Evolutionary conservation across 1,284 basidiomycete species (phyloP), one percentile per base, ranked within the genome.

Genomic region (Ganoderma lingzhi): DNA sequence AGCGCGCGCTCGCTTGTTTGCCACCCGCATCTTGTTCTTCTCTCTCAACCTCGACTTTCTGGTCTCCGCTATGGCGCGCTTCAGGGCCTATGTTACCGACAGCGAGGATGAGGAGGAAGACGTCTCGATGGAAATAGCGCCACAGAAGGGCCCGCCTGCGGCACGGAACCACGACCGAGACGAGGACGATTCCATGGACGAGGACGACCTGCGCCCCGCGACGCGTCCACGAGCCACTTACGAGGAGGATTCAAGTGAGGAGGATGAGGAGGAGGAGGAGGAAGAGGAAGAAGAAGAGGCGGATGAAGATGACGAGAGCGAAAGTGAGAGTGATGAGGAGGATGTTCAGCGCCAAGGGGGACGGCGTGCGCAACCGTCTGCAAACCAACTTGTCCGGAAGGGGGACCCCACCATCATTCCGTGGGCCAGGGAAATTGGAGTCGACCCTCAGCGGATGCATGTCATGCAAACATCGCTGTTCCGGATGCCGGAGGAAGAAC

Each of bases 391-490:
- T 9, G 10, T 23, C 10, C n/a, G 39, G 14, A 66, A 32, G n/a
- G 72, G 39, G 10, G 76, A 80, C 58, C 72, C 78, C 4, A 75
- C 73, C 4, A 73, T 81, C 23, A 84, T 86, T 67, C 87, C 92
- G 51, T 91, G 92, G 89, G 87, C 90, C 6, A 85, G 90, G 67
- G 88, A 88, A 64, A 80, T 93, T 44, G 92, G 93, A 6, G 82
- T 95, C 15, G 93, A 96, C 77, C 85, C 91, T 56, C 92, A 93
- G 78, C 93, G 92, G 79, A 88, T 97, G 83, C 92, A 95, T 75
- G 93, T 96, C 67, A 97, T 97, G 96, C 96, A 97, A 78, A 89
- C 93, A 0, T 92, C 93, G 32, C 84, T 97, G 67, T 98, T 97
- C 77, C 86, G 90, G 42, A 84, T 88, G 77, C 90, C 91, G 30